A percentile compares a stretch with the other conserved stretches of the same genome.
These are phyloP conservation scores for Nigrograna mackinnonii DNA, from an alignment of 2,329 filamentous ascomycete genomes.

Conservation along the genomic window DNA sequence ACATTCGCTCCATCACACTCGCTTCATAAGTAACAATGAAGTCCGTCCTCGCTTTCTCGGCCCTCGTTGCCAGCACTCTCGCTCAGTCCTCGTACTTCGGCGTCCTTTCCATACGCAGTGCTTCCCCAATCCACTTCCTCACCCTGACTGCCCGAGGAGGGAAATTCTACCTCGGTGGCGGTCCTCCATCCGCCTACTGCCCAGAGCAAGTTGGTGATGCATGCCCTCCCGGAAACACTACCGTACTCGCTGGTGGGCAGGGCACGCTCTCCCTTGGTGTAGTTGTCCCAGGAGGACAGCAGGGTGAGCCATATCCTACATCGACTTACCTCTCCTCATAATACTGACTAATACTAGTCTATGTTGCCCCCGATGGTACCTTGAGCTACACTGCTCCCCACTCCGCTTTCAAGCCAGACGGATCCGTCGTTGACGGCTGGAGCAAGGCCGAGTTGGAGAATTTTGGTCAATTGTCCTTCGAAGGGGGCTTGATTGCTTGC, in stretches of 20 bases:
- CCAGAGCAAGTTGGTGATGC: slow-evolving; percentile 41
- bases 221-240: slow-evolving; percentile 54
- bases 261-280: slow-evolving; percentile 45
- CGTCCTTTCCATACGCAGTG: slow-evolving; percentile 50
- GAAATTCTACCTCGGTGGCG: slow-evolving; percentile 55
- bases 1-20: slow-evolving; percentile 10
- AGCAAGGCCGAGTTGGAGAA: slow-evolving; percentile 28
- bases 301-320: slow-evolving; percentile 31
- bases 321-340: no score
- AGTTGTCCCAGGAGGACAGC: slow-evolving; percentile 65
- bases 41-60: slow-evolving; percentile 29
- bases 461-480: slow-evolving; percentile 31
- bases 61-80: slow-evolving; percentile 27
- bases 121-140: slow-evolving; percentile 53
- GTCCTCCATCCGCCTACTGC: slow-evolving; percentile 52
- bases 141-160: slow-evolving; percentile 51
- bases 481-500: slow-evolving; percentile 38
- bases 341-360: slow-evolving; percentile 44
- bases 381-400: slow-evolving; percentile 62
- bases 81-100: slow-evolving; percentile 40
- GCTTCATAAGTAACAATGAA: slow-evolving; percentile 33
- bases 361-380: slow-evolving; percentile 57
- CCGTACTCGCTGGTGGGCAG: slow-evolving; percentile 47
- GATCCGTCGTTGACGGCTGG: slow-evolving; percentile 57
- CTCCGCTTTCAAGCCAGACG: slow-evolving; percentile 55